phyloP scores from a whole-genome alignment of 2,329 filamentous ascomycete species.

The Fusarium luffae region DNA sequence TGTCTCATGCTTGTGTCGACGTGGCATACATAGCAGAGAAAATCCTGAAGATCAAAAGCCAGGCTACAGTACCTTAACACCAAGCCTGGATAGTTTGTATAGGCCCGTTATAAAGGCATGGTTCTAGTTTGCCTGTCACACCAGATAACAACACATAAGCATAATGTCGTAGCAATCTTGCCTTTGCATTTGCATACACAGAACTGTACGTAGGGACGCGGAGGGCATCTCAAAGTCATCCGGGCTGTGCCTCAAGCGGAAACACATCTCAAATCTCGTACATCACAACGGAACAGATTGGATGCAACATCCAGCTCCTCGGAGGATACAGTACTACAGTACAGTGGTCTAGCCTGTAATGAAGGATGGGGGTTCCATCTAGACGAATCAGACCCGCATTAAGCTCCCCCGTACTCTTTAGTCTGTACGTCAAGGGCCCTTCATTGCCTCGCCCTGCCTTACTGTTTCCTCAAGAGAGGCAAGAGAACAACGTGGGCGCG shows the following conservation, averaged over 20 bases:
- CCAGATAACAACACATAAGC: conserved; percentile 10
- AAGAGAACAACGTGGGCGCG: conserved; percentile 40
- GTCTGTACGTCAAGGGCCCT: conserved; percentile 44
- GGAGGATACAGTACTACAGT: conserved; percentile 22
- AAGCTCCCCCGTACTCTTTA: conserved; percentile 42
- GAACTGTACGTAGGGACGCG: conserved; percentile 17
- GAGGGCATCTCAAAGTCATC: conserved; percentile 3
- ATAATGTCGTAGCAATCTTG: conserved; percentile 11
- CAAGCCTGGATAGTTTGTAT: background rate
- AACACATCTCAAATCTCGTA: conserved; percentile 38
- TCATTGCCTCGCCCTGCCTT: background rate
- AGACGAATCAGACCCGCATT: conserved; percentile 37
- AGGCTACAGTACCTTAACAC: conserved; percentile 17
- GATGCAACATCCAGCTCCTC: conserved; percentile 40
- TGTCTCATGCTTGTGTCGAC: conserved; percentile 20
- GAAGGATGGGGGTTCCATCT: conserved; percentile 27
- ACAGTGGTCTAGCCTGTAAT: conserved; percentile 6
- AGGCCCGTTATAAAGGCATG: conserved; percentile 2
- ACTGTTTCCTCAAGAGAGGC: conserved; percentile 9
- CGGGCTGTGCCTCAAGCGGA: conserved; percentile 15
- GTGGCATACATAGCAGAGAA: conserved; percentile 16
- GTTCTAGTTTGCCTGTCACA: conserved; percentile 4
- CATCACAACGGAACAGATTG: conserved; percentile 4
- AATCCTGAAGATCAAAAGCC: conserved; percentile 16
- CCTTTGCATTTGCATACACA: conserved; percentile 21